phyloP scores from a whole-genome alignment of 2,329 filamentous ascomycete species.

The Penicillium sp. region DNA sequence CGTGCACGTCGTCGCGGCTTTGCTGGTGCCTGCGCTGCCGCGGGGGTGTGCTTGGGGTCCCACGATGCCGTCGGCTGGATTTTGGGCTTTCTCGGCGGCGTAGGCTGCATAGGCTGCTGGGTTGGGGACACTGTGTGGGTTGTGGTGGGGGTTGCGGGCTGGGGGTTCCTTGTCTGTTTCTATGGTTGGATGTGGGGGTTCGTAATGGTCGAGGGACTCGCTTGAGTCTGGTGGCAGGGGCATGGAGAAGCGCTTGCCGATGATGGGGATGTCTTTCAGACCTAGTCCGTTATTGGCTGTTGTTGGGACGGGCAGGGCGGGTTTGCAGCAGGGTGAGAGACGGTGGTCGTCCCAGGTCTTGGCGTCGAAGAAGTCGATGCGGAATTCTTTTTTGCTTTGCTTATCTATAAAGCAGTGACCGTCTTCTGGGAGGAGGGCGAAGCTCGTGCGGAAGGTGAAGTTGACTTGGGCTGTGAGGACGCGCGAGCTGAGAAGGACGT shows the following conservation, averaged over 20 bases:
- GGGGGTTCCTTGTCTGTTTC: constrained; percentile 12
- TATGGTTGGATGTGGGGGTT: constrained; percentile 22
- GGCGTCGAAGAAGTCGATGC: constrained; percentile 79
- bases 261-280: constrained; percentile 42
- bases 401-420: constrained; percentile 87
- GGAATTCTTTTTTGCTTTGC: constrained; percentile 75
- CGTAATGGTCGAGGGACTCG: constrained; percentile 7
- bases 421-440: constrained; percentile 80
- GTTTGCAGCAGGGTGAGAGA: constrained; percentile 75
- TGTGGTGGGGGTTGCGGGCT: constrained; percentile 3
- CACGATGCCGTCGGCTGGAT: constrained; percentile 32
- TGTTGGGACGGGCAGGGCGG: constrained; percentile 60
- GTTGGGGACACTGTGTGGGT: constrained; percentile 9
- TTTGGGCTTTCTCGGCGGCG: constrained; percentile 14
- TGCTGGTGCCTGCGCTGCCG: constrained; percentile 28
- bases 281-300: constrained; percentile 27
- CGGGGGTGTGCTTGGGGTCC: constrained; percentile 28
- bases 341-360: constrained; percentile 78
- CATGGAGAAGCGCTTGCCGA: constrained; percentile 41
- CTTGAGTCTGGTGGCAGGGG: constrained; percentile 8
- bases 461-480: constrained; percentile 87
- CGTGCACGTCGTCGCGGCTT: constrained; percentile 38
- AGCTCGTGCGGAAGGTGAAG: constrained; percentile 86
- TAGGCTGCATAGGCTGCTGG: constrained; percentile 12
- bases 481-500: constrained; percentile 83